phyloP scores from a whole-genome alignment of 202 grass and related monocot genomes.

The Panicum virgatum region DNA sequence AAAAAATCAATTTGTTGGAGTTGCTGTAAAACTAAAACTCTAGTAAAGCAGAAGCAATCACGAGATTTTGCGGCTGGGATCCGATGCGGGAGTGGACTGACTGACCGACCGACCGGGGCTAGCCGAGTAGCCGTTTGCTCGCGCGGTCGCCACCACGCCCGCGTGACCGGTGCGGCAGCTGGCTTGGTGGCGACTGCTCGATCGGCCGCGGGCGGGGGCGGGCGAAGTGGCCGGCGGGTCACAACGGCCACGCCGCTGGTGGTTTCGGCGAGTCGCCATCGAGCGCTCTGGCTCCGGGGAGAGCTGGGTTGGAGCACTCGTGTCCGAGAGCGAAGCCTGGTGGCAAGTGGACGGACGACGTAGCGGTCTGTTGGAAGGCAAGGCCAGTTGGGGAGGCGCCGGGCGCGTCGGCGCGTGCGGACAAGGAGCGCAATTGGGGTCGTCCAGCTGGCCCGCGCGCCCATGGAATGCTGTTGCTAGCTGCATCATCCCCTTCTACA shows the following conservation, averaged over 20 bases:
- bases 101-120: no score
- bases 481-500: no score
- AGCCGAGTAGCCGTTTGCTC: not conserved
- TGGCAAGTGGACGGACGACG: not conserved
- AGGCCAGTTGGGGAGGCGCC: not conserved
- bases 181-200: not conserved
- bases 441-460: not conserved
- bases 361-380: not conserved
- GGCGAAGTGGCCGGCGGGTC: not conserved
- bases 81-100: not conserved
- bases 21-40: no score
- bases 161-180: not conserved
- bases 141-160: not conserved
- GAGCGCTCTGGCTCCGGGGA: not conserved
- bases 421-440: not conserved
- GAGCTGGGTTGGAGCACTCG: not conserved
- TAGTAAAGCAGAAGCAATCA: no score
- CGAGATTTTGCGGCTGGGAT: not conserved
- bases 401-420: not conserved
- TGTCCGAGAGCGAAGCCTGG: not conserved
- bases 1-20: no score
- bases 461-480: no score
- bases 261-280: not conserved
- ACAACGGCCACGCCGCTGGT: not conserved
- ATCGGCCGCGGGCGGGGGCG: not conserved